These are phyloP conservation scores for Eucalyptus melliodora DNA, from an alignment of 345 rosid species.

Conservation along the genomic window DNA sequence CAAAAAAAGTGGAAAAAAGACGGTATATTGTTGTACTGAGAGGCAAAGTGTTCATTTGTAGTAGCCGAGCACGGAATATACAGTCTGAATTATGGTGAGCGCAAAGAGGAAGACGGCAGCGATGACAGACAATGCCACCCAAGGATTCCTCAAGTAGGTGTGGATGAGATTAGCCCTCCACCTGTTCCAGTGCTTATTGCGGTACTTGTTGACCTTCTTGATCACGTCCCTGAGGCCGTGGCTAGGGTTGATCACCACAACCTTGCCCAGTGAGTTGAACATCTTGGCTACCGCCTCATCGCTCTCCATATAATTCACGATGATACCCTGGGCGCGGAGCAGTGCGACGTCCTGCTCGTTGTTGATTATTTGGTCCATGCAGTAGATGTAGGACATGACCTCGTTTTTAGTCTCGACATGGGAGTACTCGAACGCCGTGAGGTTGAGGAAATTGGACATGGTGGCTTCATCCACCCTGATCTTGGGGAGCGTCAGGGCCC, in stretches of 20 bases:
- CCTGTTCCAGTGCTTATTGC: slow-evolving; percentile 18
- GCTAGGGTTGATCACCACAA: not conserved
- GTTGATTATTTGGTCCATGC: no score
- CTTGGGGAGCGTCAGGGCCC: no score
- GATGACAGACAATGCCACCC: slow-evolving; percentile 28
- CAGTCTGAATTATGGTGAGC: slow-evolving; percentile 14
- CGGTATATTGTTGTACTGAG: not conserved
- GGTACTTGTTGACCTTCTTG: slow-evolving; percentile 1
- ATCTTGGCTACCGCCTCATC: no score
- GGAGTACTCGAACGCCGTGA: no score
- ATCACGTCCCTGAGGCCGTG: fast-evolving
- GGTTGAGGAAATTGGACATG: no score
- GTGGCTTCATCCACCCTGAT: fast-evolving
- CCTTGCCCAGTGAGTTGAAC: not conserved
- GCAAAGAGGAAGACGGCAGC: slow-evolving; percentile 27
- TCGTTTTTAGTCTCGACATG: no score
- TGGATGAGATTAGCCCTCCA: slow-evolving; percentile 41
- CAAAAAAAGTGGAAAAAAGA: not conserved
- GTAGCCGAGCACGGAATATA: no score
- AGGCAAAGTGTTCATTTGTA: no score
- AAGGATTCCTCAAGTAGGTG: slow-evolving; percentile 33
- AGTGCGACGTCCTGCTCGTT: fast-evolving
- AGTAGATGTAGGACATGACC: no score
- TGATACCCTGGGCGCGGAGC: no score
- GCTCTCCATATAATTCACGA: fast-evolving